Conservation (phyloP, 1,284 basidiomycete species). For the Rhodotorula glutinis region DNA sequence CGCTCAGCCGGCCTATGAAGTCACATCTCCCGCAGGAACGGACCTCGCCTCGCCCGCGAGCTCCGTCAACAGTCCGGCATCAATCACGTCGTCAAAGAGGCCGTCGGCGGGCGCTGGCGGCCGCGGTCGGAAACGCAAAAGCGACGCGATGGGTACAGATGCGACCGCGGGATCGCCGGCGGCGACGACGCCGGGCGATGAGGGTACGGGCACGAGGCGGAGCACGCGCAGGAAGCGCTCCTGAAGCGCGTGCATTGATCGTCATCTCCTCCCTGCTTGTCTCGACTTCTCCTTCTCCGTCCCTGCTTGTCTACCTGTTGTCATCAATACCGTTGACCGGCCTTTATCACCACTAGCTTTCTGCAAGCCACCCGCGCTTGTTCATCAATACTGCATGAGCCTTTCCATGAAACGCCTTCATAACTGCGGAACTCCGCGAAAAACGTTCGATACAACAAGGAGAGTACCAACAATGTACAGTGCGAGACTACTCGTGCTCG, state of each 20-base stretch:
- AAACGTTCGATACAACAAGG: not conserved
- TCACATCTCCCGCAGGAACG: slow-evolving; percentile 10
- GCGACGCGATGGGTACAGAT: slow-evolving; percentile 12
- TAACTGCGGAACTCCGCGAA: too few relatives aligned
- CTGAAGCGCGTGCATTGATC: not conserved
- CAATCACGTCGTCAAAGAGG: not conserved
- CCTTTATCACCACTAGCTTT: too few relatives aligned
- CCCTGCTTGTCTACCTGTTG: not conserved
- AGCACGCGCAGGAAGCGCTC: slow-evolving; percentile 2
- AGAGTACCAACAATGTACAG: too few relatives aligned
- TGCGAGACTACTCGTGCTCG: slow-evolving; percentile 52
- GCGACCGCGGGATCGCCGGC: not conserved
- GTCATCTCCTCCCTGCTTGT: not conserved
- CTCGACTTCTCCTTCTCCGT: not conserved
- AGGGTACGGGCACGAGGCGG: slow-evolving; percentile 11
- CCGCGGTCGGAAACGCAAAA: slow-evolving; percentile 28
- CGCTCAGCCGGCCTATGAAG: slow-evolving; percentile 9
- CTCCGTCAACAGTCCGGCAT: not conserved
- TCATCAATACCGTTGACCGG: too few relatives aligned
- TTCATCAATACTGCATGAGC: not conserved
- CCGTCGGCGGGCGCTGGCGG: not conserved
- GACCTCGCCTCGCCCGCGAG: slow-evolving; percentile 6
- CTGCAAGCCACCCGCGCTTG: too few relatives aligned
- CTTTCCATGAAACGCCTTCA: too few relatives aligned
- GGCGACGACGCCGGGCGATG: not conserved